Evolutionary conservation across 1,139 yeast species (phyloP), one percentile per base, ranked within the genome.

Genomic region (Blastobotrys aristatus): DNA sequence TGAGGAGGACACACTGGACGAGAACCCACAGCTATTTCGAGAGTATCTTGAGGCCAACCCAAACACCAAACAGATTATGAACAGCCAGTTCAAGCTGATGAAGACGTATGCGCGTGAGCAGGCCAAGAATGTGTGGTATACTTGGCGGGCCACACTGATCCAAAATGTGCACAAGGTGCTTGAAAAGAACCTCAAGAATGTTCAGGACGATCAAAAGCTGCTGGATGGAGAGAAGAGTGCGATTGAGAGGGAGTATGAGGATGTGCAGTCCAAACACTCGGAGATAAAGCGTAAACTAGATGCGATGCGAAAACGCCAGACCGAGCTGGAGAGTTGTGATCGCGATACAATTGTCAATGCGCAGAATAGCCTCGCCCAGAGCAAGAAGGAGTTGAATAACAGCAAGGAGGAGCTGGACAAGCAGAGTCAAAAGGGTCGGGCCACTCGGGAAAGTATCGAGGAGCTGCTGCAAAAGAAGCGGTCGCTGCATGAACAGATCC

Each of bases 61-160:
- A 3, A 66, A 63, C 31, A 75, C 69, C 7, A 70, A 69, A 52
- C 64, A 67, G 32, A 60, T 63, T 1, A 69, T 77, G 69, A 72
- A 70, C 46, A 64, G 73, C 13, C 74, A 74, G 48, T 73, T 78
- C 50, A 76, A 72, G 51, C 58, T 72, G 24, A 62, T 78, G 46
- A 77, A 76, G 57, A 79, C 75, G 44, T 72, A 62, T 50, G 69
- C 82, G 2, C 67, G 81, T 30, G 70, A 68, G 35, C 75, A 75
- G 56, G 77, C 83, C 2, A 72, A 69, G 49, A 71, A 70, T 20
- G 73, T 75, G 1, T 80, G 84, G 84, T 78, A 77, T 55, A 73
- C 69, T 35, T 79, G 84, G 84, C 63, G 83, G 52, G 29, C 47
- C 16, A 74, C 75, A 50, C 62, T 78, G 36, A 63, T 75, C 2